Percentiles rank a stretch among this genome's conserved stretches.
phyloP scores from a whole-genome alignment of 805 yeast species.

The Schwanniomyces polymorphus region DNA sequence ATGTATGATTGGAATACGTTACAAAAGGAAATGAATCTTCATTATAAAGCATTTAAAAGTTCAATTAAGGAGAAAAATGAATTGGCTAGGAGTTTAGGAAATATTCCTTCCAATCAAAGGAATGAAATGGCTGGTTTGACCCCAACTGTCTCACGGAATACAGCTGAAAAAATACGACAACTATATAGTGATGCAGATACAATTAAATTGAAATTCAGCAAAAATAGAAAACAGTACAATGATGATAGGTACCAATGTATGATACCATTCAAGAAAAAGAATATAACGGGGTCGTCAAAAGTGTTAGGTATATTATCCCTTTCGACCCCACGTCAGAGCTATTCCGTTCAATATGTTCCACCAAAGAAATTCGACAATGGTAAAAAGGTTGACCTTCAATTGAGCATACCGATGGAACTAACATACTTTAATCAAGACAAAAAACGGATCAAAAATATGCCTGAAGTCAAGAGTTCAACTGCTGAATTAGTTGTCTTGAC shows the following conservation, averaged over 20 bases:
- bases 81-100: conserved; percentile 17
- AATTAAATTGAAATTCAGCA: conserved; percentile 12
- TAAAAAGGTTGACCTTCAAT: conserved; percentile 10
- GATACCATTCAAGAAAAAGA: conserved; percentile 31
- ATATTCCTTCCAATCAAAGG: conserved; percentile 9
- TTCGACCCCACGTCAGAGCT: conserved; percentile 32
- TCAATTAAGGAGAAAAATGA: conserved; percentile 27
- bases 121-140: conserved; percentile 8
- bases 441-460: conserved; percentile 12
- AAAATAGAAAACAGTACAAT: conserved; percentile 15
- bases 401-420: conserved; percentile 33
- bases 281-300: conserved; percentile 30
- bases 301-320: conserved; percentile 31
- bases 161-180: conserved; percentile 26
- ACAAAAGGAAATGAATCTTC: conserved; percentile 20
- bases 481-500: conserved; percentile 38
- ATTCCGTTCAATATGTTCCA: conserved; percentile 29
- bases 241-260: conserved; percentile 29
- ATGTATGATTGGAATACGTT: conserved; percentile 11
- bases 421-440: conserved; percentile 20
- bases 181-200: conserved; percentile 27
- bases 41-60: conserved; percentile 34
- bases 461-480: conserved; percentile 33
- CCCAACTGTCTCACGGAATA: conserved; percentile 20
- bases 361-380: conserved; percentile 25